Evolutionary conservation across 2,329 filamentous ascomycete species (phyloP).

Genomic region (Simplicillium aogashimaense): DNA sequence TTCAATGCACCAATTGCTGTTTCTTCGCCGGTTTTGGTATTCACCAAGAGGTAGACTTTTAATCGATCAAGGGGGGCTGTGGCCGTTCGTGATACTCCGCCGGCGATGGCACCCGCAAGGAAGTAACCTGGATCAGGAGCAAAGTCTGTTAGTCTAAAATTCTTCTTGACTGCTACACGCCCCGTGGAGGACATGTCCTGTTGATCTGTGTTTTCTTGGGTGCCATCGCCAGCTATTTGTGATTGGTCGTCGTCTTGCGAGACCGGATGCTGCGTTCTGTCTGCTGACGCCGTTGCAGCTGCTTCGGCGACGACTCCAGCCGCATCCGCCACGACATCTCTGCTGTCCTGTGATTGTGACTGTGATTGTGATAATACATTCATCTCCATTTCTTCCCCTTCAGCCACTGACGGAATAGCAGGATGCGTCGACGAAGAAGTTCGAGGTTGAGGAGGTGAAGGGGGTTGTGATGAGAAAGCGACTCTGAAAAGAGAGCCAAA

Average conservation of each 20-base stretch:
- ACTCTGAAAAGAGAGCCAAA: constrained; percentile 69
- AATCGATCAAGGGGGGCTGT: constrained; percentile 94
- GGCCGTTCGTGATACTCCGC: constrained; percentile 87
- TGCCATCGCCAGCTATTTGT: constrained; percentile 23
- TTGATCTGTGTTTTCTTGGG: constrained; percentile 12
- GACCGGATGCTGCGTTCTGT: background rate
- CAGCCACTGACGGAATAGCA: background rate
- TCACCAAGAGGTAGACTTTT: constrained; percentile 95
- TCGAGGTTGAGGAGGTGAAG: constrained; percentile 15
- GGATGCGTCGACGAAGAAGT: constrained; percentile 7
- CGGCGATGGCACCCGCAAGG: constrained; percentile 86
- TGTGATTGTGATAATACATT: background rate
- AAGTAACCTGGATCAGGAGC: constrained; percentile 94
- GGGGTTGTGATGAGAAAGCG: constrained; percentile 35
- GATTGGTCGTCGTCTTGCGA: constrained; percentile 8
- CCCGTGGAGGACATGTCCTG: constrained; percentile 18
- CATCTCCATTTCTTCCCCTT: too few relatives aligned
- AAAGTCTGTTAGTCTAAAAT: constrained; percentile 52
- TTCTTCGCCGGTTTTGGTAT: constrained; percentile 47
- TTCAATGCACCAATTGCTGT: constrained; percentile 29
- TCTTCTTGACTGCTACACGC: constrained; percentile 26
- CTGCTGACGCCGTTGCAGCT: background rate
- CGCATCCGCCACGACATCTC: constrained; percentile 11
- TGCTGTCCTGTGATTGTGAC: constrained; percentile 1
- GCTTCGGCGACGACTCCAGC: background rate